Percentiles rank a stretch among this genome's conserved stretches.
These are phyloP conservation scores for Syzygium malaccense DNA, from an alignment of 441 rosid genomes.

Conservation along the genomic window DNA sequence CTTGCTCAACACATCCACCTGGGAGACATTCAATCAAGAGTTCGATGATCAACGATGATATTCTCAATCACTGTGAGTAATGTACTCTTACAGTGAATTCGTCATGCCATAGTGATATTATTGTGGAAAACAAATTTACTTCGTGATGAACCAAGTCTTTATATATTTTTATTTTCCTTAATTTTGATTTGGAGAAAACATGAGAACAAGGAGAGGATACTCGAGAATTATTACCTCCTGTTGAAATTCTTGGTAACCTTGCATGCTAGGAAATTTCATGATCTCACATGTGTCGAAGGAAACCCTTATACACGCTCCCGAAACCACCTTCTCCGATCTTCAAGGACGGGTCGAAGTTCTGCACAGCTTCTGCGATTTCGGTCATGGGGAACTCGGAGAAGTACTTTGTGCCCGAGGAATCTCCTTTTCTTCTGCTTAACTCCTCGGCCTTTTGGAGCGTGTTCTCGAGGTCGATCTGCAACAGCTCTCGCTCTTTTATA, in stretches of 20 bases:
- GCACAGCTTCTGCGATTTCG: conserved; percentile 73
- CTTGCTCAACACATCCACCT: conserved; percentile 87
- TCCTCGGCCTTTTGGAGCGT: conserved; percentile 86
- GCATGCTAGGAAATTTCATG: conserved; percentile 58
- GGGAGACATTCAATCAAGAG: conserved; percentile 11
- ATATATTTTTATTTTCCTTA: too few species aligned
- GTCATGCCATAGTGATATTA: background rate
- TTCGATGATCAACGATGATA: background rate
- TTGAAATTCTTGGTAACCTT: conserved; percentile 80
- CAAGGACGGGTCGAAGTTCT: conserved; percentile 50
- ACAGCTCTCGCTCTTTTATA: conserved; percentile 60
- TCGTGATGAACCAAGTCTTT: background rate
- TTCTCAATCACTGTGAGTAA: background rate
- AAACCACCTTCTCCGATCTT: conserved; percentile 96
- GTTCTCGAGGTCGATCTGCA: conserved; percentile 62
- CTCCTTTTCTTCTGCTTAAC: conserved; percentile 50
- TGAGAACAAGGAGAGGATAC: background rate
- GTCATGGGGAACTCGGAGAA: conserved; percentile 63
- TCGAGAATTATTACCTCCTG: conserved; percentile 56
- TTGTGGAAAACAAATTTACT: too few species aligned
- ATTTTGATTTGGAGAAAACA: background rate
- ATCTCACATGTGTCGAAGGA: conserved; percentile 55
- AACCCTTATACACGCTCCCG: conserved; percentile 75
- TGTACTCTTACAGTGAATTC: background rate
- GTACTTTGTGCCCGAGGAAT: conserved; percentile 42